Evolutionary conservation across 495 filamentous ascomycete species (phyloP), one percentile per base, ranked within the genome.

Genomic region (Penicillium paradoxum): DNA sequence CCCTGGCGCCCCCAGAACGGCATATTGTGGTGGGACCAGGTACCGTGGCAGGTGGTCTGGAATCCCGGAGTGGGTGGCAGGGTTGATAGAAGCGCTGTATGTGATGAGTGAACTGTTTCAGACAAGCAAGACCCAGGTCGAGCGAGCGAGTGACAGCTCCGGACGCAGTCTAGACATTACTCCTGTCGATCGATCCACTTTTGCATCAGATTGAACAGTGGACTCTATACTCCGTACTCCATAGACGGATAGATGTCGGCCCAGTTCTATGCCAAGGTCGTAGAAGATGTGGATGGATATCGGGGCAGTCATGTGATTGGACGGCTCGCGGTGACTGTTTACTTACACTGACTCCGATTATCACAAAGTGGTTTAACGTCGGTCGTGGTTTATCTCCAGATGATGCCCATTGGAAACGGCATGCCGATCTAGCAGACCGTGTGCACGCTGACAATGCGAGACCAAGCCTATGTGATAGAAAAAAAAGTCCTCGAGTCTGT

Each of bases 151-250:
- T 51, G 39, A 33, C 11, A 43, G 39, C 29, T 51, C 29, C 34
- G 29, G 9, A 51, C 38, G 8, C 13, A 3, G 19, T 25, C 25
- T 51, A 14, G 22, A 24, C 32, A 24, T 25, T 14, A 13, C 39
- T 40, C 48, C 48, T 51, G 49, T 43, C 49, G 49, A 51, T 51
- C 48, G 7, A 22, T 24, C 45, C 45, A 51, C 27, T 29, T 18
- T 2, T 33, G 29, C 19, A 27, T 36, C 38, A 48, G 14, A 10
- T 48, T 48, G 45, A 46, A 7, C 15, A 45, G 29, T n/a, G n/a
- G n/a, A n/a, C n/a, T n/a, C n/a, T n/a, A n/a, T n/a, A n/a, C n/a
- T n/a, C n/a, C n/a, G n/a, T n/a, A 27, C 24, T 27, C 24, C 24
- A 7, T n/a, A n/a, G 7, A 37, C 29, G 37, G 48, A 24, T 32